Evolutionary conservation across 306 rosid species (phyloP).

Genomic region (Abrus pulchellus): DNA sequence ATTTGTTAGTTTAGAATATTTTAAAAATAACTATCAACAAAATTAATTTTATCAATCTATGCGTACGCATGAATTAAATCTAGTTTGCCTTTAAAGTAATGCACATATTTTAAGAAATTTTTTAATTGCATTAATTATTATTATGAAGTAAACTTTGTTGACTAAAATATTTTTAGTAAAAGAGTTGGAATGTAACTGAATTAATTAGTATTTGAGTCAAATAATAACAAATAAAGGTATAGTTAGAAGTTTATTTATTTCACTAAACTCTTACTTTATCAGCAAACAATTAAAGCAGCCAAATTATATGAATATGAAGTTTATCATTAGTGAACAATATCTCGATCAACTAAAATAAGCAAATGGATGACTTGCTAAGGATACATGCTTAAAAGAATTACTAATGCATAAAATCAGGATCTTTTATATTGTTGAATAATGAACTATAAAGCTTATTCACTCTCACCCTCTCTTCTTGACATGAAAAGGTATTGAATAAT

Average conservation of each 20-base stretch:
- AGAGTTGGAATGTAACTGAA: not conserved
- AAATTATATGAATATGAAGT: not conserved
- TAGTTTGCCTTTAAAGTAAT: too few species aligned
- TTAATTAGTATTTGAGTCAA: not conserved
- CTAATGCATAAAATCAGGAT: not conserved
- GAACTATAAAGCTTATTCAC: constrained; percentile 5
- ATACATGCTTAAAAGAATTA: not conserved
- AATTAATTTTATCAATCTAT: too few species aligned
- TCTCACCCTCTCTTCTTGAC: not conserved
- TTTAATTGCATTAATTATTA: not conserved
- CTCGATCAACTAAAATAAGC: not conserved
- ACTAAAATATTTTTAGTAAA: not conserved
- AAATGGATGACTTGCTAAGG: not conserved
- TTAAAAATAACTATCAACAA: too few species aligned
- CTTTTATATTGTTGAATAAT: constrained; percentile 5
- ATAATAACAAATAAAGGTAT: not conserved
- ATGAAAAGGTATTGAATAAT: not conserved
- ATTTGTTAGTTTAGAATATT: too few species aligned
- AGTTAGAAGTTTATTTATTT: not conserved
- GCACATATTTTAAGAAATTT: too few species aligned
- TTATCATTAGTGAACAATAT: not conserved
- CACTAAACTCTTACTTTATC: not conserved
- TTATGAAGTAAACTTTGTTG: not conserved
- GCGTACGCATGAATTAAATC: too few species aligned
- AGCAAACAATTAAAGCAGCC: not conserved